Conservation (phyloP, 208 protist species). For the Trypanosomatidae sp. region DNA sequence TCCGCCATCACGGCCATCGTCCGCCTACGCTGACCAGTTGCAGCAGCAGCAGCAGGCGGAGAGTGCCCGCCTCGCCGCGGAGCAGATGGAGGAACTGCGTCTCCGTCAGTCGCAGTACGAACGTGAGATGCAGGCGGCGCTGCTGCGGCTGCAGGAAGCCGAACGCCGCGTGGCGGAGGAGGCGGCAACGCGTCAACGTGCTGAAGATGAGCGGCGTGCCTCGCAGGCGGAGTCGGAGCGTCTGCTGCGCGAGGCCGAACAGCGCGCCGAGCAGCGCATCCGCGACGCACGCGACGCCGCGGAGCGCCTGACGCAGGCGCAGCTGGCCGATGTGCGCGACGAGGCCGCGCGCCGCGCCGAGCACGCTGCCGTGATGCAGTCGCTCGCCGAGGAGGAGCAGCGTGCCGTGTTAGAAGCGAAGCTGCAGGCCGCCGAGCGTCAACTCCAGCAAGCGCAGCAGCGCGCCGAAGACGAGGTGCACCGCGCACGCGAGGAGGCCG, state of each 20-base stretch:
- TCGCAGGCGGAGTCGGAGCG: slow-evolving; percentile 31
- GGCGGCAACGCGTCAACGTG: slow-evolving; percentile 24
- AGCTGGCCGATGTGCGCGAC: slow-evolving; percentile 34
- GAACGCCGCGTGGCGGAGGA: slow-evolving; percentile 58
- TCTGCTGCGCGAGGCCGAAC: slow-evolving; percentile 44
- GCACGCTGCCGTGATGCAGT: slow-evolving; percentile 40
- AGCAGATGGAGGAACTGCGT: slow-evolving; percentile 33
- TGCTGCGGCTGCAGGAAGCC: slow-evolving; percentile 54
- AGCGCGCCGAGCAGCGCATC: slow-evolving; percentile 52
- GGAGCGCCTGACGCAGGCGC: slow-evolving; percentile 35
- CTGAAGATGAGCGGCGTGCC: slow-evolving; percentile 30
- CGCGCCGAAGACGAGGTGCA: slow-evolving; percentile 37
- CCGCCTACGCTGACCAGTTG: too few species aligned
- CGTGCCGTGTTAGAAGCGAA: slow-evolving; percentile 52
- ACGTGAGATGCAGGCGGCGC: slow-evolving; percentile 42
- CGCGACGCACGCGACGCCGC: slow-evolving; percentile 36
- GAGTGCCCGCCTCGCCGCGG: too few species aligned
- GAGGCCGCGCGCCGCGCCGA: slow-evolving; percentile 39
- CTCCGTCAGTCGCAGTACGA: slow-evolving; percentile 26
- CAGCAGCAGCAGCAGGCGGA: too few species aligned
- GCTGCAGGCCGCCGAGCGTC: slow-evolving; percentile 49
- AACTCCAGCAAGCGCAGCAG: slow-evolving; percentile 50
- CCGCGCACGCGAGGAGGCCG: slow-evolving; percentile 45
- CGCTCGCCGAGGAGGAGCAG: slow-evolving; percentile 50
- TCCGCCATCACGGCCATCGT: slow-evolving; percentile 3